Evolutionary conservation across 108 stramenopile genomes (phyloP).

Genomic region (Nannochloropsis salina): DNA sequence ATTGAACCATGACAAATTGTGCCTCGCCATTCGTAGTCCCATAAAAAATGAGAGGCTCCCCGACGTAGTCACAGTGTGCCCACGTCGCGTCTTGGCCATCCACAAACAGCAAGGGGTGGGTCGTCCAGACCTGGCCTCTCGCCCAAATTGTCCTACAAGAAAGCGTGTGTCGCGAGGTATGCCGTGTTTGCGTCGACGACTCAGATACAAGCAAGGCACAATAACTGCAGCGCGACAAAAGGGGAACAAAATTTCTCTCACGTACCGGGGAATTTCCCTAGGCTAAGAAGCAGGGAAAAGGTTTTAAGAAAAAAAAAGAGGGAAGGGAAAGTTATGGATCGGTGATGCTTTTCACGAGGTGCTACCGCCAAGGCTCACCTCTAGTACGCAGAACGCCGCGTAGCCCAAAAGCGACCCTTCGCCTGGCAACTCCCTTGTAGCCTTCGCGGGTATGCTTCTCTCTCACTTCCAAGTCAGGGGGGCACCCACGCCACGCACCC

Average conservation of each 20-base stretch:
- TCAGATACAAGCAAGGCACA: no score
- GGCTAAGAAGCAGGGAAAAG: neutral
- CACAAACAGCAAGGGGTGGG: neutral
- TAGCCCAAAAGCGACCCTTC: conserved; percentile 19
- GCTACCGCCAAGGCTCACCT: no score
- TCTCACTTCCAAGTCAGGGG: neutral
- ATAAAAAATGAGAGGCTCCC: conserved; percentile 13
- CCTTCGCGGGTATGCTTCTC: conserved; percentile 15
- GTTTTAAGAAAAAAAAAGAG: no score
- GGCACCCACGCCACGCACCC: neutral
- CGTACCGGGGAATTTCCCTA: conserved; percentile 10
- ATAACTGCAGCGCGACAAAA: no score
- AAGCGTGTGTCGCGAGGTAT: no score
- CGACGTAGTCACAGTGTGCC: neutral
- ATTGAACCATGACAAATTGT: conserved; percentile 13
- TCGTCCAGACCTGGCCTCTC: conserved; percentile 9
- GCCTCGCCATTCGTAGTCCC: conserved; percentile 1
- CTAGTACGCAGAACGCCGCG: neutral
- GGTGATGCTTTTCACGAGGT: no score
- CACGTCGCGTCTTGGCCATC: conserved; percentile 19
- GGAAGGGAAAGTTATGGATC: no score
- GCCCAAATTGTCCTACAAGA: neutral
- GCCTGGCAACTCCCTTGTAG: conserved; percentile 3
- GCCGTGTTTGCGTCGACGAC: no score
- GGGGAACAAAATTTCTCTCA: neutral